phyloP scores from a whole-genome alignment of 2,329 filamentous ascomycete genomes.

The Xylaria polymorpha region DNA sequence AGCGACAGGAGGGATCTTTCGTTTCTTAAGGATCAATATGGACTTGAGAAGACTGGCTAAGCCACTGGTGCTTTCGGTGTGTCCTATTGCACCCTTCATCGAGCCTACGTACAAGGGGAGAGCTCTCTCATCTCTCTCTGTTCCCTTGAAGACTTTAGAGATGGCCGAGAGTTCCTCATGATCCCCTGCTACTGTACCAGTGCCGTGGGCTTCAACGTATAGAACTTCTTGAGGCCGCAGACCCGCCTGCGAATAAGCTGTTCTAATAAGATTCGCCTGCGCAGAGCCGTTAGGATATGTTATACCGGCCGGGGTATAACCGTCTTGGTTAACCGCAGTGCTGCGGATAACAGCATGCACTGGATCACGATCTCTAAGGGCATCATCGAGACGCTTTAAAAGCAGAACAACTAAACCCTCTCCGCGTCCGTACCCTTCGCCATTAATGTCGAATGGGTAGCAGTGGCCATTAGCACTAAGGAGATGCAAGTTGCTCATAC shows the following conservation, averaged over 20 bases:
- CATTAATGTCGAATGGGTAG: slow-evolving; percentile 53
- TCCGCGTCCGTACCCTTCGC: slow-evolving; percentile 62
- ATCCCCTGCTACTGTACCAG: slow-evolving; percentile 39
- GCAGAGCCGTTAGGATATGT: slow-evolving; percentile 49
- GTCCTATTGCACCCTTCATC: slow-evolving; percentile 42
- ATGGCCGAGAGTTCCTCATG: background rate
- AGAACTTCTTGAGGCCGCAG: background rate
- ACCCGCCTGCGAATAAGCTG: background rate
- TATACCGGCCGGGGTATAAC: slow-evolving; percentile 51
- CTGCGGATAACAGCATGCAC: slow-evolving; percentile 48
- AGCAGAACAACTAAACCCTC: slow-evolving; percentile 53
- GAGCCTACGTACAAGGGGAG: slow-evolving; percentile 38
- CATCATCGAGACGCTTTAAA: slow-evolving; percentile 54
- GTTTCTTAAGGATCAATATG: slow-evolving; percentile 30
- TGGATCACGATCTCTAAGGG: slow-evolving; percentile 51
- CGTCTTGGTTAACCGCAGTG: slow-evolving; percentile 55
- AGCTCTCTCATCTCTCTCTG: slow-evolving; percentile 52
- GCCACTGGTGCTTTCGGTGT: slow-evolving; percentile 41
- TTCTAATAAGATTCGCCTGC: slow-evolving; percentile 41
- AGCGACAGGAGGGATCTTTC: slow-evolving; percentile 33
- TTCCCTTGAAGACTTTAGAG: slow-evolving; percentile 2
- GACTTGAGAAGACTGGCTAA: slow-evolving; percentile 41
- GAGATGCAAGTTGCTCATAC: slow-evolving; percentile 40
- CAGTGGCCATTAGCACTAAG: slow-evolving; percentile 47
- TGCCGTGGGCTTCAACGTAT: slow-evolving; percentile 49